Evolutionary conservation across 805 yeast genomes (phyloP), one percentile per base, ranked within the genome.

Genomic region (Candida broadrunensis): DNA sequence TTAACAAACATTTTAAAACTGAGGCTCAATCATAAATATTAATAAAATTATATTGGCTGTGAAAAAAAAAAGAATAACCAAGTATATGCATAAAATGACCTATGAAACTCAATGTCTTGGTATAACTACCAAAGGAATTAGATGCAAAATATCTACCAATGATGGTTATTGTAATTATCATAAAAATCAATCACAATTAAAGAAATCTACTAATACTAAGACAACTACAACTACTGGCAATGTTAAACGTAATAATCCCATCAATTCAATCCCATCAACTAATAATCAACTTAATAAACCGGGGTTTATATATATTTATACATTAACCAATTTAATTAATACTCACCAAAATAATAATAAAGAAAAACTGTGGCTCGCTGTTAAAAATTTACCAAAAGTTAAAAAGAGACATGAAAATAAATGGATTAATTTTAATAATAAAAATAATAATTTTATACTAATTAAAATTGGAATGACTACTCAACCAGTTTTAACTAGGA

Each of bases 401-500:
- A 7, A 33, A 26, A 24, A 36, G 25, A 45, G 35, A 25, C 43
- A 58, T 32, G 43, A 39, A 21, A 55, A 58, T 26, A 48, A 60
- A 30, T 63, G 72, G 60, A 45, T 52, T 2, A 48, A 50, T 8
- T 69, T 72, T 47, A 52, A 70, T 29, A 60, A 76, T 2, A 61
- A 59, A 16, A 57, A 61, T 26, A 60, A 66, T 24, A 49, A 56
- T n/a, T 58, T 63, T 34, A 61, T 73, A 3, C 55, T 78, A 13
- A 55, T 78, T 14, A 78, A 78, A 46, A 68, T 78, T 1, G 84
- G 84, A 1, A 75, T 63, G 65, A 78, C 84, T 2, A 68, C 78
- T 0, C 72, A 68, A 38, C 56, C 65, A 0, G 78, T 77, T 1
- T 46, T 46, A 2, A 47, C 48, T 5, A 55, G 84, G 33, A 50